A percentile compares a stretch with the other conserved stretches of the same genome.
Evolutionary conservation across 345 rosid genomes (phyloP).

Genomic region (Salix dunnii): DNA sequence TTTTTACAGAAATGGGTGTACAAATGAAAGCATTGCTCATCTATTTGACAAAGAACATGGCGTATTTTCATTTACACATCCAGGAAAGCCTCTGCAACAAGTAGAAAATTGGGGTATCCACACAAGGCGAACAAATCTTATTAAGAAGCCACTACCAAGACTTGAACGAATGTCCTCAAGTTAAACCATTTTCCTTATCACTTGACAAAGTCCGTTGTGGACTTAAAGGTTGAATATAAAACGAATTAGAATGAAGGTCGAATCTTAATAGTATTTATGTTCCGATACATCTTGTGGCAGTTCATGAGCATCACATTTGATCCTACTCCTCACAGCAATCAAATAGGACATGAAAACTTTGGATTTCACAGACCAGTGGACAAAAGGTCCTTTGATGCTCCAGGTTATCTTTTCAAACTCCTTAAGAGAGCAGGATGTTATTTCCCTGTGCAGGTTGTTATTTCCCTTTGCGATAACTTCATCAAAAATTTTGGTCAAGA

Average conservation of each 20-base stretch:
- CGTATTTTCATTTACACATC: too few relatives aligned
- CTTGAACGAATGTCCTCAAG: too few relatives aligned
- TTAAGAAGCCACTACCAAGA: too few relatives aligned
- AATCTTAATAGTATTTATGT: neutral
- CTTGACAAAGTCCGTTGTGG: neutral
- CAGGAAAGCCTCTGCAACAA: too few relatives aligned
- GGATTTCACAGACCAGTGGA: neutral
- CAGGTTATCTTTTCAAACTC: neutral
- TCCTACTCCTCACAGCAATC: neutral
- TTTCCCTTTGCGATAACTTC: neutral
- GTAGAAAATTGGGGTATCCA: too few relatives aligned
- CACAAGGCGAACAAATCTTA: too few relatives aligned
- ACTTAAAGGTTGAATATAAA: neutral
- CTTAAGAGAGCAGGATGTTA: neutral
- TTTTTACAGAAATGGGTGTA: too few relatives aligned
- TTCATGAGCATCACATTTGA: neutral
- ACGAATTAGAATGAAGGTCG: neutral
- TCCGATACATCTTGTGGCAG: neutral
- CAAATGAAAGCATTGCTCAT: too few relatives aligned
- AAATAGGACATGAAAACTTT: too few relatives aligned
- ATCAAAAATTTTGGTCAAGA: neutral
- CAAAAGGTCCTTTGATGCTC: neutral
- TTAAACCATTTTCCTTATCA: too few relatives aligned
- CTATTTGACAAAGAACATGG: too few relatives aligned
- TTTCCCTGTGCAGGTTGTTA: neutral